Base-by-base conservation (phyloP, 208 protist species). In the Acanthamoeba castellanii region DNA sequence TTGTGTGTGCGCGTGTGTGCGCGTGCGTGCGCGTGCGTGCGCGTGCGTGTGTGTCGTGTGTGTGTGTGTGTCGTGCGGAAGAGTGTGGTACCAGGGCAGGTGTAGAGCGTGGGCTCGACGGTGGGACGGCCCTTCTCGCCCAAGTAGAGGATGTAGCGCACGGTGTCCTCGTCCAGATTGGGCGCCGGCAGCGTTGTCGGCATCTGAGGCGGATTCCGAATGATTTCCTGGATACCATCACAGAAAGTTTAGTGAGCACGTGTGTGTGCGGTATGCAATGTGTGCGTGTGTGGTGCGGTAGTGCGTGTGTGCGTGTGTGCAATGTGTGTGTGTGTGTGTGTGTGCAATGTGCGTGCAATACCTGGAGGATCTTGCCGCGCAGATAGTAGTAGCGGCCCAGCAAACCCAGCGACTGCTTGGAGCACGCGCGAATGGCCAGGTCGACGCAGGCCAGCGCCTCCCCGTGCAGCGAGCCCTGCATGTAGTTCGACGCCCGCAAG, bases 401-500 rank as follows among this genome's bases (percentile, higher is more conserved):
- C 13, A 76, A 25, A 18, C 87, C 87, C 27, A 92, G 59, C 14
- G 59, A 50, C 55, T 78, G 87, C 42, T 55, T 76, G 25, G 61
- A 47, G 64, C 87, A 92, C 30, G 55, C 47, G 4, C 61, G 55
- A 16, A 92, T 76, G 64, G 61, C 87, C 34, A 92, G 22, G 30
- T 92, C 87, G 13, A 92, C 61, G 27, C 87, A 92, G 30, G 47
- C 55, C 50, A 92, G 30, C 8, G 87, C 87, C 32, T 92, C 87
- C 13, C 87, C 50, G 42, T 59, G 64, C 22, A 92, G 87, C 20
- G 87, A 78, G 87, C 37, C 50, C 22, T 92, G 87, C 22, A 59
- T 7, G 34, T 92, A 92, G 25, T 68, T 78, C 25, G 42, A 59
- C 18, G 59, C 87, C 30, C 87, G 50, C 32, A 92, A n/a, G 37